phyloP scores from a whole-genome alignment of 306 rosid species.

The Sphenostylis stenocarpa region DNA sequence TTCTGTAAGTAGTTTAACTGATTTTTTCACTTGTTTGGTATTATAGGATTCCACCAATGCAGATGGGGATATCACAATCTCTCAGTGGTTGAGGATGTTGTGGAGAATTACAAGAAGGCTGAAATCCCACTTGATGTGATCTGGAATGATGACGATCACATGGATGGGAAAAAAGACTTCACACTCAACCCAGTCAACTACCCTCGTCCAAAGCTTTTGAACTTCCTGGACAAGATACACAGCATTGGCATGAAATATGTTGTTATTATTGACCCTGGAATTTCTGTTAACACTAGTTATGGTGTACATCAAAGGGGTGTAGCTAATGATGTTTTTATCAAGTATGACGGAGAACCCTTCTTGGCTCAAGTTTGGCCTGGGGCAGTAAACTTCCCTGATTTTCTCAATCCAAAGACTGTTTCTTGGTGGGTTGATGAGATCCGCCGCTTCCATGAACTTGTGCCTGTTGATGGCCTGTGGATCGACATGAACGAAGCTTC shows the following conservation, averaged over 20 bases:
- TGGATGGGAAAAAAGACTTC: conserved; percentile 87
- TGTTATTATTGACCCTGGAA: conserved; percentile 91
- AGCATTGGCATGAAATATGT: conserved; percentile 86
- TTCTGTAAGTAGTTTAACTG: not conserved
- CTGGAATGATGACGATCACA: conserved; percentile 98
- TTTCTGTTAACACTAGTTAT: conserved; percentile 66
- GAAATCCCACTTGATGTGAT: conserved; percentile 92
- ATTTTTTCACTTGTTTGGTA: conserved; percentile 25
- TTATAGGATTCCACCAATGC: conserved; percentile 93
- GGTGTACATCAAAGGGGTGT: conserved; percentile 82
- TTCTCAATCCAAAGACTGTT: conserved; percentile 87
- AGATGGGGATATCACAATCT: conserved; percentile 99
- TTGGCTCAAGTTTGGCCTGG: conserved; percentile 99
- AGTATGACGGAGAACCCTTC: conserved; percentile 81
- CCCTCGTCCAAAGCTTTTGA: conserved; percentile 81
- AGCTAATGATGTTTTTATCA: conserved; percentile 81
- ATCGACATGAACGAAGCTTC: conserved; percentile 96
- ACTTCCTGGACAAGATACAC: conserved; percentile 81
- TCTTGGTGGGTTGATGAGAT: conserved; percentile 94
- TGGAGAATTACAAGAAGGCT: conserved; percentile 81
- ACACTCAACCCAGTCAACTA: conserved; percentile 67
- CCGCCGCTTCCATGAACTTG: conserved; percentile 88
- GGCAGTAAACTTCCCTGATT: conserved; percentile 92
- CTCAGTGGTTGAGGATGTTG: conserved; percentile 94
- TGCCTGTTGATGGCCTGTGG: conserved; percentile 95